Base-by-base conservation (phyloP, 495 filamentous ascomycete genomes). In the Cryomyces antarcticus region DNA sequence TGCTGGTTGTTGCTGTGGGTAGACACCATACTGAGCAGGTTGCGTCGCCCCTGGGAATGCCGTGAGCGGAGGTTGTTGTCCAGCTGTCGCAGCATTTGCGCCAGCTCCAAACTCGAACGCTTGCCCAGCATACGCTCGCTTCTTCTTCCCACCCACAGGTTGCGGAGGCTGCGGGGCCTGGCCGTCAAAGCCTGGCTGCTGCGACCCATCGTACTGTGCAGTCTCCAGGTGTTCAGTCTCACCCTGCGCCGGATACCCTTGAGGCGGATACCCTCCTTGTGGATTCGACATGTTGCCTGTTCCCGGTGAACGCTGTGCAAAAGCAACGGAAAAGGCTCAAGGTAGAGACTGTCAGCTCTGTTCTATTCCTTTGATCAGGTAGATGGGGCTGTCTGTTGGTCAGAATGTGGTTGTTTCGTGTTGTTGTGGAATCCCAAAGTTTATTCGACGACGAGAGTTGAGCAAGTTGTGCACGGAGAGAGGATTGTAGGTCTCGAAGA, bases 51-150 rank as follows among this genome's bases (percentile, higher is more conserved):
- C 10, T 9, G 38, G 9, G 7, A 13, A 11, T 7, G 38, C 9
- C 9, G 27, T 28, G 7, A 28, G n/a, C 7, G n/a, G n/a, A 39
- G 38, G 38, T 12, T 9, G 51, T 54, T 78, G 75, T 39, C 68
- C 71, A 47, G 70, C 72, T 37, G 75, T 56, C 11, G 64, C 80
- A 41, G 82, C 76, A 73, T 97, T 97, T 53, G 80, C 82, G 50
- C 89, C 89, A 30, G 72, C 72, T 30, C 80, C 87, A 54, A 96
- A 86, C 7, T 94, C 92, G 58, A 88, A 97, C 5, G 87, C 88
- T 57, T 86, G 79, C 28, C 82, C 83, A 27, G 92, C 89, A 66
- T 97, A 97, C 36, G 78, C 75, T 60, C 85, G 70, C 69, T 93
- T 93, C 70, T 86, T 94, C 60, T 78, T 70, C 66, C 66, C 74